phyloP scores from a whole-genome alignment of 768 basidiomycete species.

The Serpula lacrymans region DNA sequence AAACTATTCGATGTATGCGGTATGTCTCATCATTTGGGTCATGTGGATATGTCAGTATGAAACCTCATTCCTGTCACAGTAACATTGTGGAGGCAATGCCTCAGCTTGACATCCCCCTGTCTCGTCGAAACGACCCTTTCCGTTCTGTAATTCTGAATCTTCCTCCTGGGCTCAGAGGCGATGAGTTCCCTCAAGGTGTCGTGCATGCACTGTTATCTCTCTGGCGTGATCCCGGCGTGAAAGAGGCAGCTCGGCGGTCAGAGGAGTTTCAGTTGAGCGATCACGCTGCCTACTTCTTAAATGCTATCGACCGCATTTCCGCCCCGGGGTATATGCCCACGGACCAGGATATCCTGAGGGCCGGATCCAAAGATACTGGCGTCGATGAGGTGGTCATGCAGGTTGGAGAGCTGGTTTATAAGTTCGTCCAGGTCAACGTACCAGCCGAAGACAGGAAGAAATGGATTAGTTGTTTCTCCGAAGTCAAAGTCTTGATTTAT shows the following conservation, averaged over 20 bases:
- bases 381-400: slow-evolving; percentile 92
- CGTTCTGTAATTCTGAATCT: slow-evolving; percentile 65
- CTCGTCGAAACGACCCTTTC: slow-evolving; percentile 66
- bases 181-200: slow-evolving; percentile 67
- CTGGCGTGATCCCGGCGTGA: slow-evolving; percentile 70
- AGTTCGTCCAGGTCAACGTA: slow-evolving; percentile 80
- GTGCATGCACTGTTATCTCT: slow-evolving; percentile 69
- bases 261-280: slow-evolving; percentile 93
- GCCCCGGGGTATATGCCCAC: slow-evolving; percentile 69
- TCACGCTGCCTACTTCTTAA: slow-evolving; percentile 91
- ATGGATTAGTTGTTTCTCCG: slow-evolving; percentile 90
- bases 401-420: slow-evolving; percentile 86
- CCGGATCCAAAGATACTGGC: slow-evolving; percentile 88
- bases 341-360: slow-evolving; percentile 86
- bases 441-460: slow-evolving; percentile 79
- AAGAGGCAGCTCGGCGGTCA: slow-evolving; percentile 69
- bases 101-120: slow-evolving; percentile 72
- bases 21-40: slow-evolving; percentile 35
- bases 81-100: no score
- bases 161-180: slow-evolving; percentile 77
- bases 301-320: slow-evolving; percentile 75
- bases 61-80: not conserved
- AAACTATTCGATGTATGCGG: slow-evolving; percentile 95
- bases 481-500: slow-evolving; percentile 83
- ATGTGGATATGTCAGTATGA: slow-evolving; percentile 1